phyloP scores from a whole-genome alignment of 805 yeast species.

The Starmerella geochares region DNA sequence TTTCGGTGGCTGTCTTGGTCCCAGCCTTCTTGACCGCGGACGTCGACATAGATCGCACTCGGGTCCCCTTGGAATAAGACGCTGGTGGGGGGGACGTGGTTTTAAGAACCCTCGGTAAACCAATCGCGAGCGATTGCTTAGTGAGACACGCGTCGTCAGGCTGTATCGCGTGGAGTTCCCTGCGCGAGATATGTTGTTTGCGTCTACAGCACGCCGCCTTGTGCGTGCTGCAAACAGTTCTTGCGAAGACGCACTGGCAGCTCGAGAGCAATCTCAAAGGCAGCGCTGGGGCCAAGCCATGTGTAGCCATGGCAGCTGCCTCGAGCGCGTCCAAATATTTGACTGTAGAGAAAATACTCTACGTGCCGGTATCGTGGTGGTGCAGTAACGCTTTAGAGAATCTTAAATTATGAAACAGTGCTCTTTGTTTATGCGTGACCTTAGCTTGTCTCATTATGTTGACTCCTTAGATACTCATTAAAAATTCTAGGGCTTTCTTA shows the following conservation, averaged over 20 bases:
- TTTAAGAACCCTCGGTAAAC: background rate
- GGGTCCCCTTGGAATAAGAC: background rate
- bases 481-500: background rate
- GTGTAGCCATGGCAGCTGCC: background rate
- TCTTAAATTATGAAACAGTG: too few relatives aligned
- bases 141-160: conserved; percentile 8
- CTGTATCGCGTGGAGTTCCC: background rate
- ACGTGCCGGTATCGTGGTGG: too few relatives aligned
- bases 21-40: background rate
- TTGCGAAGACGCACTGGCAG: too few relatives aligned
- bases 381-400: too few relatives aligned
- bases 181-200: background rate
- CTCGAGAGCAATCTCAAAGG: too few relatives aligned
- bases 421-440: too few relatives aligned
- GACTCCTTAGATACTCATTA: too few relatives aligned
- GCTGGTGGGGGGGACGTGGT: background rate
- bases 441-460: too few relatives aligned
- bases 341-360: background rate
- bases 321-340: background rate
- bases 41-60: background rate
- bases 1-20: conserved; percentile 20
- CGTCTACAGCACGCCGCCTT: background rate
- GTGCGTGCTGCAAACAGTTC: background rate
- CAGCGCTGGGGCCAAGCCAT: too few relatives aligned
- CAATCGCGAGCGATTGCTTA: background rate